These are phyloP conservation scores for Actinomucor elegans DNA, from an alignment of 371 early-diverging fungal genomes.

Conservation along the genomic window DNA sequence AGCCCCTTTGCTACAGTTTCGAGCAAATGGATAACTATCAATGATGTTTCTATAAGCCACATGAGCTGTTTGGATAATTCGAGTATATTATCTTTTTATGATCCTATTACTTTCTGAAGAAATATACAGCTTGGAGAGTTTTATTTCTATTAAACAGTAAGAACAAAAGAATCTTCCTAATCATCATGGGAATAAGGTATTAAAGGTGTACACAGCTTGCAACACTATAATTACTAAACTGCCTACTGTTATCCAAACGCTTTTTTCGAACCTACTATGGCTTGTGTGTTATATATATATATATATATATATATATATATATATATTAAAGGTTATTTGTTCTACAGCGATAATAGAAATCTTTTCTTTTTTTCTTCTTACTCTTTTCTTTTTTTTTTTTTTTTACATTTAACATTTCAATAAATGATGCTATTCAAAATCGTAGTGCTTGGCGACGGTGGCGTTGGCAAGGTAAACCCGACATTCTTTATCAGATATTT, in stretches of 20 bases:
- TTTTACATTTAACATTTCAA: background rate
- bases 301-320: background rate
- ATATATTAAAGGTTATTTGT: background rate
- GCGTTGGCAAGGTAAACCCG: slow-evolving; percentile 20
- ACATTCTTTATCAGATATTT: background rate
- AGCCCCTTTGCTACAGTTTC: no score
- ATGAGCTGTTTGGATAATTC: no score
- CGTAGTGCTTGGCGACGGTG: slow-evolving; percentile 26
- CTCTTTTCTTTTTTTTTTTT: background rate
- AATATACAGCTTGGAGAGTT: no score
- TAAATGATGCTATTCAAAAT: slow-evolving; percentile 21
- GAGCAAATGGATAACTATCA: no score
- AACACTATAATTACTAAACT: slow-evolving; percentile 7
- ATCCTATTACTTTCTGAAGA: no score
- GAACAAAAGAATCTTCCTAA: no score
- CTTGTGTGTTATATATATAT: background rate
- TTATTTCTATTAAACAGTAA: no score
- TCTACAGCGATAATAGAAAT: background rate
- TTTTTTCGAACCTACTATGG: no score
- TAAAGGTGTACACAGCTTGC: no score
- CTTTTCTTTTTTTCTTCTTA: background rate
- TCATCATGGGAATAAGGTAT: no score
- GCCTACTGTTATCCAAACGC: background rate
- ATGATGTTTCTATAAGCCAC: no score
- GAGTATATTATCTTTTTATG: no score